Conservation (phyloP, 179 eudicot genomes). For the Beta lomatogona region DNA sequence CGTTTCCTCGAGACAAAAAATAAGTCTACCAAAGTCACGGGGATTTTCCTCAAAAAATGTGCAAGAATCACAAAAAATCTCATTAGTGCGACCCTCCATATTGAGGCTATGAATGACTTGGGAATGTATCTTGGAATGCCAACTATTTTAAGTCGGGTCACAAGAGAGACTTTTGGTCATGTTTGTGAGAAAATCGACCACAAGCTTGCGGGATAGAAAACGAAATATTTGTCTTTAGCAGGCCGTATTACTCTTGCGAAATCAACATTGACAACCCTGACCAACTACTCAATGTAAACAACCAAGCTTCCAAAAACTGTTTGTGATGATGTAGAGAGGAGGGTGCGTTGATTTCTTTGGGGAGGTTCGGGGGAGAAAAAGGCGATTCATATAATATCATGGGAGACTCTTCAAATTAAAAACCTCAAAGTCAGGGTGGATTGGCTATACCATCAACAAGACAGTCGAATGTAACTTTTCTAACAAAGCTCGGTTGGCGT, state of each 20-base stretch:
- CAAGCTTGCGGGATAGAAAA: neutral
- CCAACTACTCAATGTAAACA: neutral
- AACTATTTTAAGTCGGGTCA: neutral
- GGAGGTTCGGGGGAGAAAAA: neutral
- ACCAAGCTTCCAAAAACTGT: neutral
- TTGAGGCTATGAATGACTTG: neutral
- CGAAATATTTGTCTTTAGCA: neutral
- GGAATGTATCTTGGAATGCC: constrained; percentile 1
- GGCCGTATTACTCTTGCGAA: neutral
- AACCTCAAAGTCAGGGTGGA: neutral
- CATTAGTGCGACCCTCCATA: neutral
- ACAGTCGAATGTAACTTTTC: neutral
- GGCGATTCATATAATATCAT: neutral
- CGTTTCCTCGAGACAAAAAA: neutral
- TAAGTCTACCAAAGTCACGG: neutral
- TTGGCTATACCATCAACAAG: neutral
- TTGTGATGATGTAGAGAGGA: neutral
- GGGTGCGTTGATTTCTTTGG: neutral
- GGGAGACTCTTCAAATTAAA: neutral
- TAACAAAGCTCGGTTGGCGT: neutral
- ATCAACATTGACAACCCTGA: neutral
- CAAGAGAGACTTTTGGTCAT: neutral
- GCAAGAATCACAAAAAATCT: accelerated
- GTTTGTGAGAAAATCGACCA: neutral
- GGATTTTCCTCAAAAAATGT: neutral